Evolutionary conservation across 2,329 filamentous ascomycete genomes (phyloP).

Genomic region (Trichophyton rubrum): DNA sequence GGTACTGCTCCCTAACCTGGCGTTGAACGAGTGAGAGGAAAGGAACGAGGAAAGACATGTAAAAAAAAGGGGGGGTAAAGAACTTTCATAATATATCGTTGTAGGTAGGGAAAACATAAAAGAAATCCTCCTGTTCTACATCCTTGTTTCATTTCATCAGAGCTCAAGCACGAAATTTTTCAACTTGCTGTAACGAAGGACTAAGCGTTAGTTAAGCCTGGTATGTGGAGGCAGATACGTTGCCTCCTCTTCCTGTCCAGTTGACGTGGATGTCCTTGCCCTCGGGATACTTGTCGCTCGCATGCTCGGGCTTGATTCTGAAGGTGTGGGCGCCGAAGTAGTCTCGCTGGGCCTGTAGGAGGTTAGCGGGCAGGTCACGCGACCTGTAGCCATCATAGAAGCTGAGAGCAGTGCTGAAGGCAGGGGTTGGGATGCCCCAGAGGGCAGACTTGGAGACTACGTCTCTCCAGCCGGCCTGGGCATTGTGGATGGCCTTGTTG

Average conservation of each 20-base stretch:
- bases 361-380: conserved; percentile 92
- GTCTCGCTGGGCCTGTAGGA: conserved; percentile 96
- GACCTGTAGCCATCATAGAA: conserved; percentile 99
- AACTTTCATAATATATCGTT: no score
- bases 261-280: conserved; percentile 95
- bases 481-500: conserved; percentile 97
- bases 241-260: conserved; percentile 97
- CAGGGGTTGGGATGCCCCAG: conserved; percentile 89
- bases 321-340: conserved; percentile 97
- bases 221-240: conserved; percentile 95
- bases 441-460: conserved; percentile 83
- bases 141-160: background rate
- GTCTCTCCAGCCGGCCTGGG: conserved; percentile 84
- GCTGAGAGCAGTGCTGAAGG: conserved; percentile 90
- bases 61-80: background rate
- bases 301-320: conserved; percentile 69
- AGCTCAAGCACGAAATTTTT: no score
- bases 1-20: background rate
- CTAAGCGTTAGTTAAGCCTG: conserved; percentile 55
- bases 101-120: no score
- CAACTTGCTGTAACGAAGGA: no score
- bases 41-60: background rate
- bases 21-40: background rate
- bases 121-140: background rate
- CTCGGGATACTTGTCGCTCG: conserved; percentile 65